phyloP scores from a whole-genome alignment of 345 rosid genomes.

The Arabis alpina region DNA sequence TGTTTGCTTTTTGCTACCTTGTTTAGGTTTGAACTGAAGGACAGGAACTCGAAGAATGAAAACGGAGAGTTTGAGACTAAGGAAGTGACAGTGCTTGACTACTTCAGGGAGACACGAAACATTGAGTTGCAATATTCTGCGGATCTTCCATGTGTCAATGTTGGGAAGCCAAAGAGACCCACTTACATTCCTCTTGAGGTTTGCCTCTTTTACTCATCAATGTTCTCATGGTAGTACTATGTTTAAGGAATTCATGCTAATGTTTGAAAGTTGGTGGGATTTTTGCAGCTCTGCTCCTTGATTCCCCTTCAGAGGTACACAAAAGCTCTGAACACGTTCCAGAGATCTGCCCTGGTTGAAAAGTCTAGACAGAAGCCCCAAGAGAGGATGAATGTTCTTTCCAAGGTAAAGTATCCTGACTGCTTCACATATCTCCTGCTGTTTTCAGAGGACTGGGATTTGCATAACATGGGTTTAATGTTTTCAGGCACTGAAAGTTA shows the following conservation, averaged over 20 bases:
- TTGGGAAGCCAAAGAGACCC: constrained; percentile 80
- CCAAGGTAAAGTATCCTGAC: constrained; percentile 54
- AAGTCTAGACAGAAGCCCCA: constrained; percentile 96
- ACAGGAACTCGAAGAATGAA: constrained; percentile 44
- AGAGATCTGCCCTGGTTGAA: constrained; percentile 86
- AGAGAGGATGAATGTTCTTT: constrained; percentile 75
- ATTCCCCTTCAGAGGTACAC: constrained; percentile 96
- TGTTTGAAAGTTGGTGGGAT: constrained; percentile 13
- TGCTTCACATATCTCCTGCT: constrained; percentile 5
- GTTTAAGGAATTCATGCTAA: background rate
- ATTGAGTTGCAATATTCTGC: constrained; percentile 63
- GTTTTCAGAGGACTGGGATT: constrained; percentile 7
- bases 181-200: constrained; percentile 68
- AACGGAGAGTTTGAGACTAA: constrained; percentile 52
- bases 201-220: background rate
- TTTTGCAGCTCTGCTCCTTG: constrained; percentile 66
- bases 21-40: constrained; percentile 68
- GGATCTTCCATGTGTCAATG: constrained; percentile 68
- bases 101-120: constrained; percentile 57
- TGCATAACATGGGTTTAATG: constrained; percentile 10
- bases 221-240: background rate
- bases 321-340: constrained; percentile 65
- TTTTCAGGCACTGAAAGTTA: constrained; percentile 60
- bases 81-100: constrained; percentile 76
- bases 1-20: constrained; percentile 21